These are phyloP conservation scores for Pulveroboletus sp. DNA, from an alignment of 768 basidiomycete genomes.

Conservation along the genomic window DNA sequence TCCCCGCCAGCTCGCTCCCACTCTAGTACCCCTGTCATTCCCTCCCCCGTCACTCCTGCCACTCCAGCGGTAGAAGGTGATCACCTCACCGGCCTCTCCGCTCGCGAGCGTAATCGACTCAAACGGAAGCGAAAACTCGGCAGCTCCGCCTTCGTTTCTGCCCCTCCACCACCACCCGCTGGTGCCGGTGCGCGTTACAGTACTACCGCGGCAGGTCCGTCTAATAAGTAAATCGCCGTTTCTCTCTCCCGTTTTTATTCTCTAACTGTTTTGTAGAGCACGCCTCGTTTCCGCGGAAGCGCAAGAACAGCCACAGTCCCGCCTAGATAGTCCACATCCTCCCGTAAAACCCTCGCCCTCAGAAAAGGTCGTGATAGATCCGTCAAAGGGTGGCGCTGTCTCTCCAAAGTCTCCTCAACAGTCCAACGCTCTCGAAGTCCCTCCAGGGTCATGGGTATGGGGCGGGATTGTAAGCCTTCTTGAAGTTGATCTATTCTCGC, in stretches of 20 bases:
- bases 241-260: constrained; percentile 2
- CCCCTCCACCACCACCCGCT: constrained; percentile 59
- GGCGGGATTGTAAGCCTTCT: constrained; percentile 76
- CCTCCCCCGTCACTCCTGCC: constrained; percentile 45
- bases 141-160: constrained; percentile 75
- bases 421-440: constrained; percentile 73
- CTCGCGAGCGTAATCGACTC: constrained; percentile 88
- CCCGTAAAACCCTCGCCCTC: constrained; percentile 34
- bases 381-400: constrained; percentile 81
- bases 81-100: constrained; percentile 64
- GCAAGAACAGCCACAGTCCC: constrained; percentile 45
- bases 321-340: constrained; percentile 54
- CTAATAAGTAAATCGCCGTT: constrained; percentile 49
- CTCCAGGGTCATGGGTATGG: constrained; percentile 80
- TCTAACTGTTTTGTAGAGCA: constrained; percentile 42
- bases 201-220: constrained; percentile 50
- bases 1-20: constrained; percentile 40
- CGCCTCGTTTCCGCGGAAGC: constrained; percentile 70
- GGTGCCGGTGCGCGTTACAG: constrained; percentile 57
- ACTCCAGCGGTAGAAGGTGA: constrained; percentile 36
- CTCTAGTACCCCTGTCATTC: constrained; percentile 42
- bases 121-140: constrained; percentile 93
- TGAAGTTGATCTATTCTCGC: constrained; percentile 78
- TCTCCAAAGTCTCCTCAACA: constrained; percentile 73
- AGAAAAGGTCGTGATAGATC: constrained; percentile 75